These are phyloP conservation scores for Blastobotrys elegans DNA, from an alignment of 1,139 yeast genomes.

Conservation along the genomic window DNA sequence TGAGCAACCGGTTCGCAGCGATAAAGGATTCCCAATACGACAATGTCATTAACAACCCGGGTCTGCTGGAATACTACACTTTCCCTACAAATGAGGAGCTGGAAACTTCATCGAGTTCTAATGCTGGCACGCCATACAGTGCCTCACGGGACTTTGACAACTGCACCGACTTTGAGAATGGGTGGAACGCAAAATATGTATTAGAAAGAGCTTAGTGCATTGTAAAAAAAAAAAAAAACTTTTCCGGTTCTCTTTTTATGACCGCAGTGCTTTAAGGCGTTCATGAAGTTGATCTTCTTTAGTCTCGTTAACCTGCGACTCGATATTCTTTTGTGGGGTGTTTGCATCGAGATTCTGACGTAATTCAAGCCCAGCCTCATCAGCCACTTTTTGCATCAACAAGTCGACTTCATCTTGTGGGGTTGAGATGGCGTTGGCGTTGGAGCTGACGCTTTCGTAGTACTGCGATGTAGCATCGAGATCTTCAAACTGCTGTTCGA, in stretches of 20 bases:
- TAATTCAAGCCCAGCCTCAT: conserved; percentile 94
- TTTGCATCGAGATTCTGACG: conserved; percentile 65
- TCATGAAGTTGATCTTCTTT: conserved; percentile 87
- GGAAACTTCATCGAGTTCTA: conserved; percentile 11
- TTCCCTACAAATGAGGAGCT: conserved; percentile 20
- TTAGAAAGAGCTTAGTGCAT: not conserved
- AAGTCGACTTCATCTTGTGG: conserved; percentile 97
- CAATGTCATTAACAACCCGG: conserved; percentile 9
- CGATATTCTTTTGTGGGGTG: conserved; percentile 33
- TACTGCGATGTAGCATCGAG: conserved; percentile 90
- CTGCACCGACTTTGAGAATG: conserved; percentile 17
- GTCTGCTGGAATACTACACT: conserved; percentile 8
- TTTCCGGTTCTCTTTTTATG: not conserved
- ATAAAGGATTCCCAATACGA: conserved; percentile 14
- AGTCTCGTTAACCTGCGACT: conserved; percentile 55
- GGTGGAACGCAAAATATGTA: conserved; percentile 17
- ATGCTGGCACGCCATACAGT: conserved; percentile 15
- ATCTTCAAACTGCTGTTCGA: conserved; percentile 94
- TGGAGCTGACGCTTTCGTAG: conserved; percentile 85
- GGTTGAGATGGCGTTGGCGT: conserved; percentile 79
- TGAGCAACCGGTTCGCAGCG: conserved; percentile 18
- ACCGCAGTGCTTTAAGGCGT: conserved; percentile 72
- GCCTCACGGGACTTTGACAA: conserved; percentile 19
- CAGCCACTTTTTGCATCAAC: conserved; percentile 89
- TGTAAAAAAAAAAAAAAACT: not conserved